These are phyloP conservation scores for Penicillium psychrosexuale DNA, from an alignment of 2,329 filamentous ascomycete genomes.

Conservation along the genomic window DNA sequence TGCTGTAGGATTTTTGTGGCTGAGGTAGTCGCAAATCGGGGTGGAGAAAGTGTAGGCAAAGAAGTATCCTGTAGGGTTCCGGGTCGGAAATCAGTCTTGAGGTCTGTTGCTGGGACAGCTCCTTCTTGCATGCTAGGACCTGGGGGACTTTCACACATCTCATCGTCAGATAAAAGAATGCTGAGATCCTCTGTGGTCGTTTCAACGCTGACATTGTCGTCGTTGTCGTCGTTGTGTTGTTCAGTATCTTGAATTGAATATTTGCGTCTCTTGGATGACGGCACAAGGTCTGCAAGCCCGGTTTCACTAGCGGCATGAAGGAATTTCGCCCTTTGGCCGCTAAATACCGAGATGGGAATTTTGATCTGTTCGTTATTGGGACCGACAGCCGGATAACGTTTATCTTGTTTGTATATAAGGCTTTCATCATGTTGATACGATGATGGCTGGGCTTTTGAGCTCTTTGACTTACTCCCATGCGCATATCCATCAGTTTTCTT, in stretches of 20 bases:
- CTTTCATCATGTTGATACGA: neutral
- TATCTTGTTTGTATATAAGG: conserved; percentile 38
- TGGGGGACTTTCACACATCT: conserved; percentile 5
- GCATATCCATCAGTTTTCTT: no score
- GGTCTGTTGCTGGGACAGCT: neutral
- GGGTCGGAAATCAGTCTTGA: conserved; percentile 62
- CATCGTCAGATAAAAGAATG: conserved; percentile 38
- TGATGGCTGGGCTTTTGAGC: neutral
- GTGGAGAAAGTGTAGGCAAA: conserved; percentile 64
- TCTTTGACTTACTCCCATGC: neutral
- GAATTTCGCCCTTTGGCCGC: conserved; percentile 42
- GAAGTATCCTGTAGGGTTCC: conserved; percentile 60
- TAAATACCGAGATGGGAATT: conserved; percentile 54
- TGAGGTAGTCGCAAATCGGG: conserved; percentile 60
- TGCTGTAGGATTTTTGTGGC: conserved; percentile 63
- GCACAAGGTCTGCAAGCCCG: neutral
- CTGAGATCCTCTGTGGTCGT: conserved; percentile 50
- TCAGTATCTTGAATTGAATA: neutral
- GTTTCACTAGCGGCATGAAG: conserved; percentile 24
- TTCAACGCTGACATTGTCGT: conserved; percentile 46
- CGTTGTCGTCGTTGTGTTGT: conserved; percentile 32
- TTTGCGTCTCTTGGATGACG: conserved; percentile 1
- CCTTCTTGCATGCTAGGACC: conserved; percentile 1
- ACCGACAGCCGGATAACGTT: conserved; percentile 41
- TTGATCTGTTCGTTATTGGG: conserved; percentile 36